phyloP scores from a whole-genome alignment of 441 rosid species.

The Corymbia citriodora region DNA sequence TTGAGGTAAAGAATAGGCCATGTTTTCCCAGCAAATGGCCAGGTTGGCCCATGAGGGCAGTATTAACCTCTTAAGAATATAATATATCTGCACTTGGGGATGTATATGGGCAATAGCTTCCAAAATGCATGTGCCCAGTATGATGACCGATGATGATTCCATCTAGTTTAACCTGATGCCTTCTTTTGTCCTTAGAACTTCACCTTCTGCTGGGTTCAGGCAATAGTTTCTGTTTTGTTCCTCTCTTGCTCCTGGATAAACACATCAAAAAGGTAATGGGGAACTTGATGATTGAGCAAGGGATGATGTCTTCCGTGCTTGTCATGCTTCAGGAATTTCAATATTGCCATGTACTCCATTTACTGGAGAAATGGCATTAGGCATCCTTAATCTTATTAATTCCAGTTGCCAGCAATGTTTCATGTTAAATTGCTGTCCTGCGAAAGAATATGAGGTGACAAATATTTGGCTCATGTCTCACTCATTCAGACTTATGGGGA shows the following conservation, averaged over 20 bases:
- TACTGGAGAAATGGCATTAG: background rate
- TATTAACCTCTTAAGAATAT: background rate
- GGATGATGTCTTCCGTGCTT: background rate
- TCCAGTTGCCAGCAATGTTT: background rate
- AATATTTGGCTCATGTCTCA: background rate
- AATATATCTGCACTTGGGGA: background rate
- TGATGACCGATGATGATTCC: background rate
- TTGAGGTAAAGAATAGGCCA: background rate
- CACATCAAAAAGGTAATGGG: background rate
- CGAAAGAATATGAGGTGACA: background rate
- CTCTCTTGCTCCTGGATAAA: background rate
- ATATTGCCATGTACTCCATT: background rate
- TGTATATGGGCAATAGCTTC: background rate
- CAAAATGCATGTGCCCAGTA: background rate
- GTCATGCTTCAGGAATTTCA: background rate
- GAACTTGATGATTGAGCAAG: background rate
- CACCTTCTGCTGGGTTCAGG: background rate
- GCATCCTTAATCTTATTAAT: background rate
- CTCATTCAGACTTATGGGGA: background rate
- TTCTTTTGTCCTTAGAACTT: background rate
- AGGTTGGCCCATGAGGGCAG: background rate
- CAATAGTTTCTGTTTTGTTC: background rate
- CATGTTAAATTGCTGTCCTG: background rate
- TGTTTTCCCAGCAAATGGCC: background rate
- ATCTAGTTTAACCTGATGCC: background rate